phyloP scores from a whole-genome alignment of 2,329 filamentous ascomycete genomes.

The Rutstroemia sydowiana region DNA sequence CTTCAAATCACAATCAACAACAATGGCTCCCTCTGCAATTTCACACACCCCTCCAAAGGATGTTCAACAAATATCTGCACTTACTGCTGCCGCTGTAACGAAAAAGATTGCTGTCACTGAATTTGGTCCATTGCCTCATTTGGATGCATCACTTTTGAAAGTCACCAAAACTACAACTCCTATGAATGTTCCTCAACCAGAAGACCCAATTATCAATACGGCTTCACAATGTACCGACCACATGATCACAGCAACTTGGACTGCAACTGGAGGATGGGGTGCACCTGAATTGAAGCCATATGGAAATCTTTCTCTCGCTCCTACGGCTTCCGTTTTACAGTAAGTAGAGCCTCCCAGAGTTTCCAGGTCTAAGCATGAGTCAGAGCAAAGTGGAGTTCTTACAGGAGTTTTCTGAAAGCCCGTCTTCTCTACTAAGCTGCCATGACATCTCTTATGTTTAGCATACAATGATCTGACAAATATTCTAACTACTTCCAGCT shows the following conservation, averaged over 20 bases:
- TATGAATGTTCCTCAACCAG: constrained; percentile 43
- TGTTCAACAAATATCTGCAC: constrained; percentile 41
- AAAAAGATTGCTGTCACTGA: constrained; percentile 36
- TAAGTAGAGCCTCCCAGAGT: background rate
- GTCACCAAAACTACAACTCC: constrained; percentile 45
- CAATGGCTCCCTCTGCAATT: constrained; percentile 42
- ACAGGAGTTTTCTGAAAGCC: background rate
- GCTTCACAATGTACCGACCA: constrained; percentile 59
- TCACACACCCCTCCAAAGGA: constrained; percentile 29
- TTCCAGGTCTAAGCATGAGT: background rate
- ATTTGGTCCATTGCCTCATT: constrained; percentile 42
- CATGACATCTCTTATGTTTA: too few relatives aligned
- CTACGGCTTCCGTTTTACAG: constrained; percentile 72
- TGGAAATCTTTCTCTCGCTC: constrained; percentile 69
- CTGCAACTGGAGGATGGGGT: constrained; percentile 57
- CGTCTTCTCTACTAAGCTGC: too few relatives aligned
- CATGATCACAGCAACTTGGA: constrained; percentile 75
- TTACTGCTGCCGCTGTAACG: constrained; percentile 45
- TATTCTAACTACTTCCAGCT: constrained; percentile 30
- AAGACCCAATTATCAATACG: constrained; percentile 33
- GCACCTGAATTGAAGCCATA: constrained; percentile 70
- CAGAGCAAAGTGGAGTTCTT: background rate
- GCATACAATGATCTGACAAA: background rate
- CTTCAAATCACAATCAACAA: background rate
- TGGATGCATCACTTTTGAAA: constrained; percentile 55